Base-by-base conservation (phyloP, 2,329 filamentous ascomycete species). In the Colletotrichum tamarilloi region DNA sequence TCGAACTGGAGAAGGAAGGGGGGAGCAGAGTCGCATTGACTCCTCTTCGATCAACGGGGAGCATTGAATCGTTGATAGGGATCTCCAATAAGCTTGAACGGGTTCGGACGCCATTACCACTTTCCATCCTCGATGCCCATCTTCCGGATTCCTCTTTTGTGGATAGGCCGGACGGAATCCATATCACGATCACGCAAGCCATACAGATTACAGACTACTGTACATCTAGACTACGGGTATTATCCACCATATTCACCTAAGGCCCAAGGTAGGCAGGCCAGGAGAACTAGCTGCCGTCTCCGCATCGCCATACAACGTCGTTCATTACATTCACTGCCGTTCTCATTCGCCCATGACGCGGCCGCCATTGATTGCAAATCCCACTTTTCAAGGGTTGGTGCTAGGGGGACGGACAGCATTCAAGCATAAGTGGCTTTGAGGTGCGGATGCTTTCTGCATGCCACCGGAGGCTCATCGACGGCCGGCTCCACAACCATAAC, bases 261-360 rank as follows among this genome's bases (percentile, higher is more conserved):
- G 8, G 8, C 42, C 42, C 42, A 32, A 32, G 30, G 30, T 46
- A 46, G 19, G 42, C 42, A 49, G 19, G 19, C 42, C 19, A 49
- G 19, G 9, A n/a, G n/a, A 1, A 49, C 19, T 42, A 35, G 46
- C 11, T 35, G 30, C 58, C 35, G 58, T 16, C 24, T 35, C 68
- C 68, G 57, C 52, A 38, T 52, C 53, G 32, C 66, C 70, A 69
- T 55, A 64, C 30, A 64, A 26, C 38, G 26, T 26, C 53, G 59
- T 8, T 26, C 6, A 56, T 69, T 73, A 69, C 55, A 60, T 63
- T 64, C 59, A 35, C 30, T 16, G 5, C 28, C 42, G 16, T n/a
- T n/a, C 26, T 65, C 59, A 69, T 73, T 64, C 59, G 70, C 69
- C 46, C 42, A 14, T 52, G 59, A 69, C 53, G 59, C 70, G 70